These are phyloP conservation scores for Sclerotinia minor DNA, from an alignment of 2,329 filamentous ascomycete genomes.

Conservation along the genomic window DNA sequence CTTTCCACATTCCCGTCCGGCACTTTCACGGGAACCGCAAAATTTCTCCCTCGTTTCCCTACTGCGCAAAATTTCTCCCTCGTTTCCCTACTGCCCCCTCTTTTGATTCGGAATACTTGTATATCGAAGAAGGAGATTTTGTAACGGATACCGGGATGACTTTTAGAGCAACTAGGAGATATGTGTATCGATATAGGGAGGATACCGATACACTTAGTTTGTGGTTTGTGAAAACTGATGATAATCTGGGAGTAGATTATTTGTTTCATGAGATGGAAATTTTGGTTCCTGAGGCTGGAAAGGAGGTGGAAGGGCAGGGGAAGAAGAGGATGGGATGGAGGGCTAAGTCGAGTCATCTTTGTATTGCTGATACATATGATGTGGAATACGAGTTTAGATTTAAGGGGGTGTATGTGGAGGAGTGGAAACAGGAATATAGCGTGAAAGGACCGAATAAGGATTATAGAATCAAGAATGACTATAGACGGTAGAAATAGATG, in stretches of 20 bases:
- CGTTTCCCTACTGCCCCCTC: constrained; percentile 55
- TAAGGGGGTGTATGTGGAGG: constrained; percentile 54
- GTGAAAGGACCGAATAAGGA: constrained; percentile 74
- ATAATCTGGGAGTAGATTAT: constrained; percentile 61
- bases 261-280: constrained; percentile 76
- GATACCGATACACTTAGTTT: constrained; percentile 60
- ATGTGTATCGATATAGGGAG: constrained; percentile 71
- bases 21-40: constrained; percentile 62
- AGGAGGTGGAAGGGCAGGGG: background rate
- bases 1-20: constrained; percentile 62
- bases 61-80: constrained; percentile 65
- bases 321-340: constrained; percentile 13
- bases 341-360: constrained; percentile 68
- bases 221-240: constrained; percentile 70
- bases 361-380: constrained; percentile 70
- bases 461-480: constrained; percentile 60
- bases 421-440: constrained; percentile 63
- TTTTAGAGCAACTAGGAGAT: constrained; percentile 57
- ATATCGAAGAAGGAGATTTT: constrained; percentile 67
- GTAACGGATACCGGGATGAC: constrained; percentile 48
- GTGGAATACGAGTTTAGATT: constrained; percentile 69
- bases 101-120: constrained; percentile 59
- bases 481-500: constrained; percentile 40
- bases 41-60: constrained; percentile 62
- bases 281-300: constrained; percentile 41